phyloP scores from a whole-genome alignment of 108 stramenopile species.

The Nitzschia sp. region DNA sequence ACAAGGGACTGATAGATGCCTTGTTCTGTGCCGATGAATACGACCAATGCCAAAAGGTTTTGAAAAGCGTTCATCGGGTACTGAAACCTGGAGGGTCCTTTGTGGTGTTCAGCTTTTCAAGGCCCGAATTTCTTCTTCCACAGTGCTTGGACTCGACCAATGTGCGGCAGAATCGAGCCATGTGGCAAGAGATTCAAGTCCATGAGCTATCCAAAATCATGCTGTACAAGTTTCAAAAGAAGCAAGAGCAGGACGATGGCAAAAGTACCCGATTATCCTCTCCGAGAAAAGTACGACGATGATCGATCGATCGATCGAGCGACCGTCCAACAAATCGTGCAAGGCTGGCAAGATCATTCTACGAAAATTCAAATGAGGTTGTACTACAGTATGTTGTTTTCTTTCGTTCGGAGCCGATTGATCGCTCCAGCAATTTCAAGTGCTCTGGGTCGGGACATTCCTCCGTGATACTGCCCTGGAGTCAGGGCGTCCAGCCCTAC shows the following conservation, averaged over 20 bases:
- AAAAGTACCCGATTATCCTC: neutral
- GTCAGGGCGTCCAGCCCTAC: conserved; percentile 60
- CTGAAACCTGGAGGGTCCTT: conserved; percentile 64
- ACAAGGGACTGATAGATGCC: conserved; percentile 84
- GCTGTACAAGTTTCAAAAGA: conserved; percentile 43
- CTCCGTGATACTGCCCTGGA: conserved; percentile 72
- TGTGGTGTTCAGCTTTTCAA: conserved; percentile 61
- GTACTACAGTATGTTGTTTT: conserved; percentile 13
- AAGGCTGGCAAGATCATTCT: neutral
- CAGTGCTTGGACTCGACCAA: conserved; percentile 9
- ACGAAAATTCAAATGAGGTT: too few species aligned
- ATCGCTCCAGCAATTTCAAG: conserved; percentile 82
- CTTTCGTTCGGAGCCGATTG: conserved; percentile 58
- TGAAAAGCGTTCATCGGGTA: conserved; percentile 68
- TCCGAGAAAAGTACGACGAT: too few species aligned
- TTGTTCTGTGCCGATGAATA: conserved; percentile 63
- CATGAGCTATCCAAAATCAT: conserved; percentile 34
- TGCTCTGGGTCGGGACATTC: conserved; percentile 63
- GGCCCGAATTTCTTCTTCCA: conserved; percentile 69
- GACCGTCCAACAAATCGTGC: neutral
- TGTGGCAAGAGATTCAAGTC: conserved; percentile 38
- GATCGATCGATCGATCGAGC: too few species aligned
- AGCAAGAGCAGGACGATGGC: neutral
- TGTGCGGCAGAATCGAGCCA: neutral
- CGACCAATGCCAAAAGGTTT: conserved; percentile 44